Evolutionary conservation across 2,329 filamentous ascomycete genomes (phyloP).

Genomic region (Lecanoromycetidae sp.): DNA sequence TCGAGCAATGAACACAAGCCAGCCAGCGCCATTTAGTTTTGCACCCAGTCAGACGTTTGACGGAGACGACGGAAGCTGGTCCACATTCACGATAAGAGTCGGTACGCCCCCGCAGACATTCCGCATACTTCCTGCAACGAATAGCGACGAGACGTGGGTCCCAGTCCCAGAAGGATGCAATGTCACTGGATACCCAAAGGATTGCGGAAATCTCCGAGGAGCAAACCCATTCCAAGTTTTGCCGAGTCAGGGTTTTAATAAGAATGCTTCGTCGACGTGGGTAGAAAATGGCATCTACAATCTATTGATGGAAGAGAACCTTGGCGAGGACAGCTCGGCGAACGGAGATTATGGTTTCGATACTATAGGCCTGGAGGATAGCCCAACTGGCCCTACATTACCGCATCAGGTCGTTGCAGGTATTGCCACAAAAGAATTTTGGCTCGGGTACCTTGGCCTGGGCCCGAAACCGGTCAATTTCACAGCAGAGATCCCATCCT

Average conservation of each 20-base stretch:
- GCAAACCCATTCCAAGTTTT: too few relatives aligned
- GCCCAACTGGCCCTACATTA: conserved; percentile 19
- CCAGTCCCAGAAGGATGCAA: conserved; percentile 15
- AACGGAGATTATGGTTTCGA: conserved; percentile 17
- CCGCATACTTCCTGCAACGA: conserved; percentile 16
- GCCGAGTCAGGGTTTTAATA: too few relatives aligned
- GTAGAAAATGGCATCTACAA: conserved; percentile 4
- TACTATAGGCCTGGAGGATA: conserved; percentile 16
- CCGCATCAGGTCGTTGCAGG: conserved; percentile 27
- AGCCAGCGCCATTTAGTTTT: too few relatives aligned
- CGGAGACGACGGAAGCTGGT: too few relatives aligned
- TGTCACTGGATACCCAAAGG: conserved; percentile 3
- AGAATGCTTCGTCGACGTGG: conserved; percentile 15
- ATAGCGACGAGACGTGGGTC: conserved; percentile 8
- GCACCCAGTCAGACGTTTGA: too few relatives aligned
- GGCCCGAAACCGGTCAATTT: conserved; percentile 26
- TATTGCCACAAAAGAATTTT: conserved; percentile 27
- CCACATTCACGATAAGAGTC: too few relatives aligned
- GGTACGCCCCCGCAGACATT: too few relatives aligned
- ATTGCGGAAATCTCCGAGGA: conserved; percentile 12
- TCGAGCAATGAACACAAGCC: too few relatives aligned
- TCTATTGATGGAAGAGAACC: conserved; percentile 14
- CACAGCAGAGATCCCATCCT: conserved; percentile 5
- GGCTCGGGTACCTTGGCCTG: conserved; percentile 29
- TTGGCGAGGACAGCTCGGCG: conserved; percentile 12